Evolutionary conservation across 2,329 filamentous ascomycete genomes (phyloP).

Genomic region (Ophiocordyceps robertsii): DNA sequence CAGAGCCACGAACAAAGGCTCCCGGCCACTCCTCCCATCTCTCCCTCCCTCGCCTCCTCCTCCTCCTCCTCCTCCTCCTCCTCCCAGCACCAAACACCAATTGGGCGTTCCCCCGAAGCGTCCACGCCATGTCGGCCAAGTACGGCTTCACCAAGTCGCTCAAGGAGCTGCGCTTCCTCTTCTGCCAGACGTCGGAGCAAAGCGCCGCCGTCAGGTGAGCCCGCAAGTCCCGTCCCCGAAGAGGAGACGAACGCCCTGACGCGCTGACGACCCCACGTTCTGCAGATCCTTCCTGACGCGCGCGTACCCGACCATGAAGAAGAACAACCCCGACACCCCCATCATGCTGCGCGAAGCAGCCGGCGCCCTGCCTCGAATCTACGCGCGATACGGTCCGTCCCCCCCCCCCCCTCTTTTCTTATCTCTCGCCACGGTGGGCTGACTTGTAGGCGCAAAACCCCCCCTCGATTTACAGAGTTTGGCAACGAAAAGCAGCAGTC

Average conservation of each 20-base stretch:
- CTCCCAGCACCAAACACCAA: no score
- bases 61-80: no score
- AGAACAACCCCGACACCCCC: slow-evolving; percentile 87
- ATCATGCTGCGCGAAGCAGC: slow-evolving; percentile 90
- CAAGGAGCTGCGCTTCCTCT: slow-evolving; percentile 93
- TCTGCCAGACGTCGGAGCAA: slow-evolving; percentile 88
- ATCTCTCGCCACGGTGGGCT: slow-evolving; percentile 6
- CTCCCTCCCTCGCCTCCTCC: neutral
- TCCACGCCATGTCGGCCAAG: slow-evolving; percentile 63
- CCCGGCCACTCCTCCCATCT: neutral
- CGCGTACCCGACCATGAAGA: slow-evolving; percentile 98
- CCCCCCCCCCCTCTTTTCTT: neutral
- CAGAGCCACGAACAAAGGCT: no score
- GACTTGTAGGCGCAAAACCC: slow-evolving; percentile 1
- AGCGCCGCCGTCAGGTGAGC: slow-evolving; percentile 85
- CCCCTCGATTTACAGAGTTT: slow-evolving; percentile 25
- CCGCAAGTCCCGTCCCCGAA: no score
- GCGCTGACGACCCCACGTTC: neutral
- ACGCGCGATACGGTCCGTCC: slow-evolving; percentile 72
- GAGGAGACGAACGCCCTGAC: no score
- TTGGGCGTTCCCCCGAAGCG: neutral
- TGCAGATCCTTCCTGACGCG: slow-evolving; percentile 74
- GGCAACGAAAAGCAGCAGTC: slow-evolving; percentile 44
- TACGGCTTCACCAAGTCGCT: slow-evolving; percentile 81
- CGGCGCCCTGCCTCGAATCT: slow-evolving; percentile 74